These are phyloP conservation scores for Fusarium heterosporum DNA, from an alignment of 2,329 filamentous ascomycete genomes.

Conservation along the genomic window DNA sequence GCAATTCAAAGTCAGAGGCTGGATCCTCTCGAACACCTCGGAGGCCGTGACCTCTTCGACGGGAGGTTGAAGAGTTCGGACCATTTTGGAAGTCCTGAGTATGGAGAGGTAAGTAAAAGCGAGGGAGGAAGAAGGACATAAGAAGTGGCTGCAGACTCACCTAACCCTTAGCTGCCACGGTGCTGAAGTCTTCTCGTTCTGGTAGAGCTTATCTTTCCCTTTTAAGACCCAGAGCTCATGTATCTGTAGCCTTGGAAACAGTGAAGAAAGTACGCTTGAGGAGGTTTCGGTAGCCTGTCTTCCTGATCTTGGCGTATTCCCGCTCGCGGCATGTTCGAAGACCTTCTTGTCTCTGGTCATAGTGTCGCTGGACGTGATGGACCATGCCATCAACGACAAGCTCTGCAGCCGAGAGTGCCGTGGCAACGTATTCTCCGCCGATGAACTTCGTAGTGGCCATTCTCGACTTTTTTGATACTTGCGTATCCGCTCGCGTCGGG, in stretches of 20 bases:
- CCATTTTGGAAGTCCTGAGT: slow-evolving; percentile 8
- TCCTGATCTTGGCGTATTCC: background rate
- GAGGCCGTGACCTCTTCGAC: background rate
- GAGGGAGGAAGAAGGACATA: too few relatives aligned
- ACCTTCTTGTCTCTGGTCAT: slow-evolving; percentile 21
- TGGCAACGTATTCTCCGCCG: background rate
- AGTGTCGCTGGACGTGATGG: slow-evolving; percentile 12
- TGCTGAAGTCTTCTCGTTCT: too few relatives aligned
- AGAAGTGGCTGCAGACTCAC: too few relatives aligned
- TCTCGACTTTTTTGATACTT: too few relatives aligned
- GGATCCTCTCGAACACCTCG: background rate
- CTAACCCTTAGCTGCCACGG: too few relatives aligned
- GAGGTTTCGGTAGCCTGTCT: background rate
- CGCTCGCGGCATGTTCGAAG: slow-evolving; percentile 1
- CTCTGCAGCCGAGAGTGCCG: background rate
- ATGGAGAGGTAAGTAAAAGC: background rate
- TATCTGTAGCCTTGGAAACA: background rate
- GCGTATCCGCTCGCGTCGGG: too few relatives aligned
- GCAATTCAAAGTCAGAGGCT: background rate
- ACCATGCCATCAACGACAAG: background rate
- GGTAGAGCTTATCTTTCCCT: too few relatives aligned
- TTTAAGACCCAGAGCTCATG: background rate
- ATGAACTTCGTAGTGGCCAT: background rate
- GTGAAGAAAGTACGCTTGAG: background rate
- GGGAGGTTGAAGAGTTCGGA: background rate